phyloP scores from a whole-genome alignment of 257 asterid genomes.

The Datura wrightii region DNA sequence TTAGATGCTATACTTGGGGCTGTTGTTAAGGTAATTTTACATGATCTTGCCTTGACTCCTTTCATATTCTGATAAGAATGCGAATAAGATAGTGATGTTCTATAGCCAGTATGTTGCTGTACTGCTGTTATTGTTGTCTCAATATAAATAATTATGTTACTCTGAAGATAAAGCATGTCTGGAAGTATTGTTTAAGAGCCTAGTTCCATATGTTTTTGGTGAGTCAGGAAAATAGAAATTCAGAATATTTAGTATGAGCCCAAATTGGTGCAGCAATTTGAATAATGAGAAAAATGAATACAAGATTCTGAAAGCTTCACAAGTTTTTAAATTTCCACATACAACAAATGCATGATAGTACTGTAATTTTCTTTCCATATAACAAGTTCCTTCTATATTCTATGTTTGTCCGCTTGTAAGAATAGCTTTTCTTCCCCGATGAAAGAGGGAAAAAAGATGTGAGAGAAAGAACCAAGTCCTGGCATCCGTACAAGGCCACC shows the following conservation, averaged over 20 bases:
- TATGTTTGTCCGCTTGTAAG: background rate
- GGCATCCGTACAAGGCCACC: slow-evolving; percentile 26
- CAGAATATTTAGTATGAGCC: background rate
- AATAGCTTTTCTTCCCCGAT: background rate
- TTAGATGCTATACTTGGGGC: slow-evolving; percentile 95
- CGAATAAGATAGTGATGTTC: background rate
- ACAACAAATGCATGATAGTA: background rate
- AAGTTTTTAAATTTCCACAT: background rate
- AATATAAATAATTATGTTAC: background rate
- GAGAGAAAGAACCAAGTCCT: background rate
- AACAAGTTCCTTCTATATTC: background rate
- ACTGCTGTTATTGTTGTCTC: background rate
- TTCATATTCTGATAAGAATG: slow-evolving; percentile 17
- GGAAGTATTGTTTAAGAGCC: background rate
- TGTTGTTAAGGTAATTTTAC: slow-evolving; percentile 58
- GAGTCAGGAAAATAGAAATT: background rate
- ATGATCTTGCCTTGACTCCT: background rate
- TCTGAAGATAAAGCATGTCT: background rate
- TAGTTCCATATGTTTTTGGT: background rate
- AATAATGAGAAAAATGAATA: background rate
- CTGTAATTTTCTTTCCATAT: background rate
- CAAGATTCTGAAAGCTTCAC: background rate
- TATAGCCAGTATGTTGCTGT: background rate
- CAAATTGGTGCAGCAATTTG: background rate
- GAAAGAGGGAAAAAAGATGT: background rate